Percentiles rank a stretch among this genome's conserved stretches.
Evolutionary conservation across 1,284 basidiomycete species (phyloP).

Genomic region (Xanthoconium separans): DNA sequence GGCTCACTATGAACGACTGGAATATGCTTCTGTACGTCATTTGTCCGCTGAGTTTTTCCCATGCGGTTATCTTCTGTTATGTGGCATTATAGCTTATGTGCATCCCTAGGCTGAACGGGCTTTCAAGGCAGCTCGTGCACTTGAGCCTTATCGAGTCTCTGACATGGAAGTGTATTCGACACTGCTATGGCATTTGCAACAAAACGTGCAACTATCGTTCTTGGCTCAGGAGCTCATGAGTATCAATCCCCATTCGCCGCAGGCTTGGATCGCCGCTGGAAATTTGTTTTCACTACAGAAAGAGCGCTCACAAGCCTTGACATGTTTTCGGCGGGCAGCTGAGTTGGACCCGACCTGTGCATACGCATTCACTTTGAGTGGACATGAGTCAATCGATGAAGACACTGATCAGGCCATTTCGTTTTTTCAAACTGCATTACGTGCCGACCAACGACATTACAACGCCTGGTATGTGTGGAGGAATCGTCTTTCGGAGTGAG

Average conservation of each 20-base stretch:
- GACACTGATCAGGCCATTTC: constrained; percentile 86
- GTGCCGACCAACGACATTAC: constrained; percentile 87
- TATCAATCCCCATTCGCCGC: constrained; percentile 76
- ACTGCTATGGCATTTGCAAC: constrained; percentile 88
- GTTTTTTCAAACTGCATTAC: constrained; percentile 87
- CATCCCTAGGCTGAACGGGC: constrained; percentile 74
- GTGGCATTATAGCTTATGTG: constrained; percentile 28
- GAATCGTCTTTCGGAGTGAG: too few species aligned
- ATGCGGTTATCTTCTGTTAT: constrained; percentile 7
- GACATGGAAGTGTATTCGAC: constrained; percentile 96
- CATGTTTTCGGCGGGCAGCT: constrained; percentile 87
- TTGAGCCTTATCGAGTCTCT: constrained; percentile 82
- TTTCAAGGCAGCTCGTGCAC: constrained; percentile 74
- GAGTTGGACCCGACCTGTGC: constrained; percentile 83
- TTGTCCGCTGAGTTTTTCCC: constrained; percentile 4
- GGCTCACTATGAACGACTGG: constrained; percentile 84
- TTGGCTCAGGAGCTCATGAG: constrained; percentile 87
- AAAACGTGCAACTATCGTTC: constrained; percentile 79
- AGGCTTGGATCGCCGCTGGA: constrained; percentile 93
- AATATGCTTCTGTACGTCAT: constrained; percentile 79
- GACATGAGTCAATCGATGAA: constrained; percentile 93
- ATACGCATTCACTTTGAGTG: constrained; percentile 91
- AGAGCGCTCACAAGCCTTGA: constrained; percentile 86
- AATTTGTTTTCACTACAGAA: constrained; percentile 92
- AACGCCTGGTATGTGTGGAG: constrained; percentile 78